phyloP scores from a whole-genome alignment of 1,284 basidiomycete species.

The Abortiporus biennis region DNA sequence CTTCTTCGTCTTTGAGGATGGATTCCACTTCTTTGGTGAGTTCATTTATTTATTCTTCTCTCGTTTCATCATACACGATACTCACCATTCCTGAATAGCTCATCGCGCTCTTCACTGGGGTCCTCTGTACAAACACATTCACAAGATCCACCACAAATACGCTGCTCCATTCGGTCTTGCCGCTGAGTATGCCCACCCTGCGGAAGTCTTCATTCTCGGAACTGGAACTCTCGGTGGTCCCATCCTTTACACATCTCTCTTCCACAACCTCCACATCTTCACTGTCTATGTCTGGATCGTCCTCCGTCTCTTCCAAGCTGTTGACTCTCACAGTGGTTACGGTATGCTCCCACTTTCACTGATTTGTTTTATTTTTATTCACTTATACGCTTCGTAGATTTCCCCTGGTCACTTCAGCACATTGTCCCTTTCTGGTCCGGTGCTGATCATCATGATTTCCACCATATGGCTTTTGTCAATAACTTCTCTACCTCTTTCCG shows the following conservation, averaged over 20 bases:
- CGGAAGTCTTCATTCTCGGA: slow-evolving; percentile 88
- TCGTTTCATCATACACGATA: neutral
- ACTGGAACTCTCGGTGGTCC: slow-evolving; percentile 87
- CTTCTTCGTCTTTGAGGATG: slow-evolving; percentile 97
- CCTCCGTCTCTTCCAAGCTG: slow-evolving; percentile 93
- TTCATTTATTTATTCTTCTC: slow-evolving; percentile 11
- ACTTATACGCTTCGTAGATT: slow-evolving; percentile 59
- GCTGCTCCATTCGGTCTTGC: slow-evolving; percentile 96
- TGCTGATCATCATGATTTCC: slow-evolving; percentile 97
- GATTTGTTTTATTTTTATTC: neutral
- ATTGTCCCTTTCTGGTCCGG: slow-evolving; percentile 97
- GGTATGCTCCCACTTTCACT: slow-evolving; percentile 40
- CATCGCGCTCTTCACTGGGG: slow-evolving; percentile 91
- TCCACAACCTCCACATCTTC: slow-evolving; percentile 77
- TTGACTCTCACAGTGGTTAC: slow-evolving; percentile 97
- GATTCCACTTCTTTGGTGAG: slow-evolving; percentile 80
- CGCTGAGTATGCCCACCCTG: slow-evolving; percentile 95
- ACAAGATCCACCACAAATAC: slow-evolving; percentile 98
- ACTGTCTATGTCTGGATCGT: slow-evolving; percentile 95
- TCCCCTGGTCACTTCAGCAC: slow-evolving; percentile 96
- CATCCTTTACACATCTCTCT: slow-evolving; percentile 77
- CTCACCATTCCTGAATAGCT: slow-evolving; percentile 35
- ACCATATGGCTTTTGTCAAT: slow-evolving; percentile 89
- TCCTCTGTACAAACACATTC: slow-evolving; percentile 92
- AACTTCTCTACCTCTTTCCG: slow-evolving; percentile 92